Evolutionary conservation across 306 rosid genomes (phyloP).

Genomic region (Dalbergia cochinchinensis): DNA sequence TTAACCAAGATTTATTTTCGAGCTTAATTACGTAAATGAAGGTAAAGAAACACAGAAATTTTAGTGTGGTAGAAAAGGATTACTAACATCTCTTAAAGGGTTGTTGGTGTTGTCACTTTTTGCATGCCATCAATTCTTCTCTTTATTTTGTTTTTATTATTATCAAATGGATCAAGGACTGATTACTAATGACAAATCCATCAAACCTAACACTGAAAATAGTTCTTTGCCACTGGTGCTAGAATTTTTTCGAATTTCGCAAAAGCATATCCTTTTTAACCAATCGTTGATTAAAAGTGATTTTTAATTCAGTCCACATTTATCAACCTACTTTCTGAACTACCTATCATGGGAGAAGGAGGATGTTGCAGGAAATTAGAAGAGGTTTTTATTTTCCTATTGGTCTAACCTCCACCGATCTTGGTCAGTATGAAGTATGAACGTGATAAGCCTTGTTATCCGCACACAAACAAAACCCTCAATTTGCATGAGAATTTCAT

Average conservation of each 20-base stretch:
- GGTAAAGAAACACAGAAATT: no score
- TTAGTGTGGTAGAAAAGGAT: not conserved
- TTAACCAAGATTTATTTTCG: no score
- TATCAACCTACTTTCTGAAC: not conserved
- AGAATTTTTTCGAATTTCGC: not conserved
- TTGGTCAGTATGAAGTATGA: no score
- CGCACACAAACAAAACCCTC: not conserved
- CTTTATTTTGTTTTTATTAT: not conserved
- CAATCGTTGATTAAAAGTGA: conserved; percentile 11
- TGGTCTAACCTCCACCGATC: no score
- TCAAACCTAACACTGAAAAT: not conserved
- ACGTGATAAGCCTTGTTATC: not conserved
- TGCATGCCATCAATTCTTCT: not conserved
- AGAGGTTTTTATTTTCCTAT: no score
- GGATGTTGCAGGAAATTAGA: no score
- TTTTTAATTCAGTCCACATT: conserved; percentile 24
- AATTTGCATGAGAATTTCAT: conserved; percentile 4
- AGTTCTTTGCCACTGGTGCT: not conserved
- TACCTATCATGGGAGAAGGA: not conserved
- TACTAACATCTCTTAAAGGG: not conserved
- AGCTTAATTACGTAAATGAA: no score
- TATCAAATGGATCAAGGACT: not conserved
- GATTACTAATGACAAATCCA: no score
- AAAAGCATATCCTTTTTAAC: not conserved
- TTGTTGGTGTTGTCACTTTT: conserved; percentile 9